Percentiles rank a stretch among this genome's conserved stretches.
Conservation (phyloP, 2,329 filamentous ascomycete genomes). For the Helotiales sp. region DNA sequence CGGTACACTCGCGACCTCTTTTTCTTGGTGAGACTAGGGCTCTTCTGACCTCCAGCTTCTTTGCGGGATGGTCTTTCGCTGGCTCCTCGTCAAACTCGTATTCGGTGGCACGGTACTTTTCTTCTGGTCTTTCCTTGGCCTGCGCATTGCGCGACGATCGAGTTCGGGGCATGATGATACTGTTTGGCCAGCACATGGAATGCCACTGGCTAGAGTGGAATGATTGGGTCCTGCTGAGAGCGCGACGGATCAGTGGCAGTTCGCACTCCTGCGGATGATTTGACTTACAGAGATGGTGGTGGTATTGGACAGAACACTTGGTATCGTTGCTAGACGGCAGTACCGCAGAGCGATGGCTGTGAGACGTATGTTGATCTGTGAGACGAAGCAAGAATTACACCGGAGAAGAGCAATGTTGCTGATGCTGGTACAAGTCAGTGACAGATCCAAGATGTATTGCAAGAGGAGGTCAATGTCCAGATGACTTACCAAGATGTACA, state of each 20-base stretch:
- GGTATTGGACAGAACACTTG: neutral
- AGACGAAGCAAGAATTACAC: neutral
- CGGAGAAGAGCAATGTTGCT: neutral
- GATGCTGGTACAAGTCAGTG: neutral
- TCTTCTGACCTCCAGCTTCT: conserved; percentile 4
- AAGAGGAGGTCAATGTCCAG: neutral
- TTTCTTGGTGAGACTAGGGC: conserved; percentile 1
- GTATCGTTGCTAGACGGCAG: neutral
- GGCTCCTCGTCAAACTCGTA: conserved; percentile 3
- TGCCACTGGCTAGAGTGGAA: neutral
- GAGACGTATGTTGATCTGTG: neutral
- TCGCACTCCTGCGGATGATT: neutral
- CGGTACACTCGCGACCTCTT: neutral
- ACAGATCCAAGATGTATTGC: neutral
- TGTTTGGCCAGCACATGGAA: neutral
- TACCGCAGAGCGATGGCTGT: neutral
- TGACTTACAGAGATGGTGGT: neutral
- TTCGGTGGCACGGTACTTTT: conserved; percentile 1
- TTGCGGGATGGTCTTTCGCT: conserved; percentile 2
- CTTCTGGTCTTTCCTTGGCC: neutral
- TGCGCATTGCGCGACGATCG: neutral
- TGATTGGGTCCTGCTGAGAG: neutral
- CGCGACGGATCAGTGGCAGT: neutral
- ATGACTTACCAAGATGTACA: neutral
- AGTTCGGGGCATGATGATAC: neutral